Percentiles rank a stretch among this genome's conserved stretches.
phyloP scores from a whole-genome alignment of 192 early-diverging fungal genomes.

The Backusella morwellensis region DNA sequence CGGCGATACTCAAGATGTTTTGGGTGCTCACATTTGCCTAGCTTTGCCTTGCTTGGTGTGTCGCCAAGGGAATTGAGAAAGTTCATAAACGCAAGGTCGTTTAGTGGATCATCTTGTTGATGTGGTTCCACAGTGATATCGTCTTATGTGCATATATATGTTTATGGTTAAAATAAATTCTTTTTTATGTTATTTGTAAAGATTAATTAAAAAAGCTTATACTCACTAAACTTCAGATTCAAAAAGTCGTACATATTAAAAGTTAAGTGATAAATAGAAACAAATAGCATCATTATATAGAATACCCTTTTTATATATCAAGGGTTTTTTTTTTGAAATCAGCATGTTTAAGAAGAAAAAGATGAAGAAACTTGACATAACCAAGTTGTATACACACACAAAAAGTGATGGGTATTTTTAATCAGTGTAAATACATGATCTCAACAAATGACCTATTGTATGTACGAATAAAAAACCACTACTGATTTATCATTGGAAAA shows the following conservation, averaged over 20 bases:
- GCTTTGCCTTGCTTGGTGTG: neutral
- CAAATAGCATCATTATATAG: no score
- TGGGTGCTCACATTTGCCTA: slow-evolving; percentile 24
- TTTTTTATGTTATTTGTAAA: neutral
- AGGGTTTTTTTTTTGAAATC: neutral
- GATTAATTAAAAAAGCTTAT: neutral
- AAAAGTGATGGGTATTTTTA: neutral
- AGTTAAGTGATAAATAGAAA: no score
- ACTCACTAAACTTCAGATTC: neutral
- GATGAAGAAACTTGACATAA: neutral
- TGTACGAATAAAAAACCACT: neutral
- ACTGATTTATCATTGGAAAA: neutral
- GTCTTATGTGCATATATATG: neutral
- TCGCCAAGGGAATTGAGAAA: neutral
- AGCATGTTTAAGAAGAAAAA: neutral
- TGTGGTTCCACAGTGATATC: neutral
- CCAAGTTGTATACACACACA: neutral
- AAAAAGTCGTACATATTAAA: neutral
- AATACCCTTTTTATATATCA: neutral
- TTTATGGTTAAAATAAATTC: neutral
- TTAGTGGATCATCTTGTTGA: neutral
- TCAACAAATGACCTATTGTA: neutral
- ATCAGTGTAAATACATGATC: neutral
- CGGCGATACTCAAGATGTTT: slow-evolving; percentile 23
- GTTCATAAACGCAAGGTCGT: neutral